Evolutionary conservation across 1,139 yeast species (phyloP).

Genomic region (Blastobotrys indianensis): DNA sequence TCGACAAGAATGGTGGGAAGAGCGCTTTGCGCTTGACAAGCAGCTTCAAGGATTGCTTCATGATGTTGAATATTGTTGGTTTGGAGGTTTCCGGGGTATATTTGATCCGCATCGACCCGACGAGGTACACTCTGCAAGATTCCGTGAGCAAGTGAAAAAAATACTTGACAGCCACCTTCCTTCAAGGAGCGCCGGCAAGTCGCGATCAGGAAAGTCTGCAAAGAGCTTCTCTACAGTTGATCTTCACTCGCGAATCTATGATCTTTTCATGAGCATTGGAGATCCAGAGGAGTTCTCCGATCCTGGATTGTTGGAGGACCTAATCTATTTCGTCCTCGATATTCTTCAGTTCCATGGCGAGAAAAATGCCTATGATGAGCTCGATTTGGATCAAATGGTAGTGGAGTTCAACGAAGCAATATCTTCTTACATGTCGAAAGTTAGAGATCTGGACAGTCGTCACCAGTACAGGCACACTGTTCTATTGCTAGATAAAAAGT

Average conservation of each 20-base stretch:
- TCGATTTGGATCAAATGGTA: constrained; percentile 47
- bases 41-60: constrained; percentile 49
- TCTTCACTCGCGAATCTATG: constrained; percentile 47
- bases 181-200: constrained; percentile 24
- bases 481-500: constrained; percentile 57
- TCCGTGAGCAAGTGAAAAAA: constrained; percentile 39
- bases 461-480: constrained; percentile 49
- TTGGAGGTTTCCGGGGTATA: constrained; percentile 73
- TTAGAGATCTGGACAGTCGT: background rate
- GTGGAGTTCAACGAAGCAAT: constrained; percentile 47
- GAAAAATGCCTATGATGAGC: constrained; percentile 55
- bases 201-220: background rate
- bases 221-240: constrained; percentile 27
- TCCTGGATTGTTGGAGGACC: constrained; percentile 50
- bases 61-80: constrained; percentile 60
- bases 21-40: constrained; percentile 57
- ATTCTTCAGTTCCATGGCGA: constrained; percentile 58
- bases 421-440: constrained; percentile 30
- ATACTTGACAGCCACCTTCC: constrained; percentile 34
- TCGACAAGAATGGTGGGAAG: constrained; percentile 72
- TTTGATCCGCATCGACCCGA: constrained; percentile 36
- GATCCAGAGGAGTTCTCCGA: constrained; percentile 33
- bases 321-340: constrained; percentile 58
- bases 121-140: constrained; percentile 29
- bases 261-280: constrained; percentile 48